Evolutionary conservation across 176 grass and related monocot species (phyloP).

Genomic region (Hordeum vulgare): DNA sequence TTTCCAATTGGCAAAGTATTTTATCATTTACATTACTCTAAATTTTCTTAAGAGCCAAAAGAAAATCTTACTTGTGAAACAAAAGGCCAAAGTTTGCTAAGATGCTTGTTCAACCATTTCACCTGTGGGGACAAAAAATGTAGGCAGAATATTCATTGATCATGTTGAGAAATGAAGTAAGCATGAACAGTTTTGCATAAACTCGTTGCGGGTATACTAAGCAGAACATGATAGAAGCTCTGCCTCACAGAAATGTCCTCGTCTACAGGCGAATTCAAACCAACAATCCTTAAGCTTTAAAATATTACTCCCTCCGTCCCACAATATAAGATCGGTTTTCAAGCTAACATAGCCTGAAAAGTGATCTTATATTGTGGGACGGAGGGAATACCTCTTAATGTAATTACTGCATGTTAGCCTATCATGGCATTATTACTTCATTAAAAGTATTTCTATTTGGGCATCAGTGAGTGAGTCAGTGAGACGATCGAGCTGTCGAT

Average conservation of each 20-base stretch:
- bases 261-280: background rate
- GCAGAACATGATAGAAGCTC: background rate
- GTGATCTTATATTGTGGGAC: no score
- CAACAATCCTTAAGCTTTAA: background rate
- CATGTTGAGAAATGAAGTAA: background rate
- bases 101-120: conserved; percentile 96
- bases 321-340: no score
- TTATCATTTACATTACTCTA: conserved; percentile 2
- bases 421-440: background rate
- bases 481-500: no score
- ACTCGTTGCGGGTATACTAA: background rate
- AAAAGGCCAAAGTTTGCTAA: conserved; percentile 92
- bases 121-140: conserved; percentile 50
- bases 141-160: conserved; percentile 5
- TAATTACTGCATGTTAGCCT: background rate
- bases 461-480: no score
- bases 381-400: background rate
- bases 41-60: background rate
- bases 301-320: no score
- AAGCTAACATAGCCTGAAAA: no score
- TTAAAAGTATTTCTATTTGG: no score
- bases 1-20: background rate
- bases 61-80: conserved; percentile 51
- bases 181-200: conserved; percentile 7
- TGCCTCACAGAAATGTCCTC: background rate